Evolutionary conservation across 192 early-diverging fungal genomes (phyloP), one percentile per base, ranked within the genome.

Genomic region (Coemansia sp.): DNA sequence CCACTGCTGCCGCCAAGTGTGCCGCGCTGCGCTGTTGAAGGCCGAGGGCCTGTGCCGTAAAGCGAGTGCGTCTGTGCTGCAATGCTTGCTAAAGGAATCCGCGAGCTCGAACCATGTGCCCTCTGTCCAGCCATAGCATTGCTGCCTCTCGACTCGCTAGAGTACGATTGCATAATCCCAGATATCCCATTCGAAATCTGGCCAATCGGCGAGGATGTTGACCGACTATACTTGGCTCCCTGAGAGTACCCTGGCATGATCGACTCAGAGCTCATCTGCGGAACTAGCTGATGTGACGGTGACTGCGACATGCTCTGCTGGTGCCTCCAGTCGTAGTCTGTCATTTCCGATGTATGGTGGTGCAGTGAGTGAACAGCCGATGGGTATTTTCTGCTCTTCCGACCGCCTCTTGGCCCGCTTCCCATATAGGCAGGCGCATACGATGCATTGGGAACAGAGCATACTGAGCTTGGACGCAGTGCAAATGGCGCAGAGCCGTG

Each of bases 401-500:
- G 38, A 28, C 52, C 28, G 28, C 52, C 21, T 26, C 52, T 17
- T 28, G 52, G 5, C 26, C 12, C 17, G 44, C 15, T 22, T 21
- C 51, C 38, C 9, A 19, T 21, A 25, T 34, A 4, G 12, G 28
- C 57, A 8, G 46, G 20, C 2, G 64, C 20, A 22, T 57, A 17
- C 12, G 66, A 21, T 31, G 62, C 48, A 10, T 61, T 66, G 6
- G 71, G 67, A 5, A 79, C 68, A 2, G 76, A 79, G 64, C 71
- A 73, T 7, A 60, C 63, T 15, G 76, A 79, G 49, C 59, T 66
- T 17, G 67, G 66, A 25, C 71, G 66, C 58, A 57, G 15, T 12
- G 60, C 21, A 37, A 57, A 55, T 20, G 49, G 34, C 34, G 65
- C 28, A 15, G 25, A 54, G 23, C 52, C 52, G 8, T 54, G 52